Percentiles rank a stretch among this genome's conserved stretches.
phyloP scores from a whole-genome alignment of 768 basidiomycete genomes.

The Terana coerulea region DNA sequence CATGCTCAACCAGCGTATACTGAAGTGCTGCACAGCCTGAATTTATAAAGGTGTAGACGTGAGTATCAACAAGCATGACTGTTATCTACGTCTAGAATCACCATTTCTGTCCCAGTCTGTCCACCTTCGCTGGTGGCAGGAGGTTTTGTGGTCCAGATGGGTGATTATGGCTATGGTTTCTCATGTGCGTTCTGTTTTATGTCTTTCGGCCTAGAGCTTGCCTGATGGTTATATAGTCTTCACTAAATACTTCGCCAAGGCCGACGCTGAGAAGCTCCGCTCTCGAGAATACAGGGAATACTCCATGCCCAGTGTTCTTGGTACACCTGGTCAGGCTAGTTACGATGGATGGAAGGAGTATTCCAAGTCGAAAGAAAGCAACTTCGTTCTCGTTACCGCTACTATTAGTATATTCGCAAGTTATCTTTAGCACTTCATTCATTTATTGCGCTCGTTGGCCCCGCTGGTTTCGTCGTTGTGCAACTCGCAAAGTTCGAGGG shows the following conservation, averaged over 20 bases:
- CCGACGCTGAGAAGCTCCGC: slow-evolving; percentile 22
- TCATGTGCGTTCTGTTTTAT: slow-evolving; percentile 27
- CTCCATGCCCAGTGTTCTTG: slow-evolving; percentile 50
- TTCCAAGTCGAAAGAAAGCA: slow-evolving; percentile 42
- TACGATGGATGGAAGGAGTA: slow-evolving; percentile 40
- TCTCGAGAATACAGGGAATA: slow-evolving; percentile 37
- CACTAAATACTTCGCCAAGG: slow-evolving; percentile 36
- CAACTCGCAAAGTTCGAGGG: slow-evolving; percentile 43
- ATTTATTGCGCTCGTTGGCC: slow-evolving; percentile 18
- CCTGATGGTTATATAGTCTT: slow-evolving; percentile 26
- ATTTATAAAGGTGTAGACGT: slow-evolving; percentile 26
- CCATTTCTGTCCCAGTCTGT: slow-evolving; percentile 26
- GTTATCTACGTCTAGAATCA: slow-evolving; percentile 21
- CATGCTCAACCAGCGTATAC: too few species aligned
- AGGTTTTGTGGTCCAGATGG: slow-evolving; percentile 15
- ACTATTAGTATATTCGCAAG: slow-evolving; percentile 30
- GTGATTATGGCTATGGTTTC: slow-evolving; percentile 22
- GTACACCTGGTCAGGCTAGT: slow-evolving; percentile 38
- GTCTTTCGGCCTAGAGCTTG: slow-evolving; percentile 36
- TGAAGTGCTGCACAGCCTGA: slow-evolving; percentile 11
- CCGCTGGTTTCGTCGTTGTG: slow-evolving; percentile 59
- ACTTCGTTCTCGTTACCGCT: slow-evolving; percentile 45
- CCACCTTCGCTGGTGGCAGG: slow-evolving; percentile 24
- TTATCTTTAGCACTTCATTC: background rate
- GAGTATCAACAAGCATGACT: slow-evolving; percentile 7